Base-by-base conservation (phyloP, 2,329 filamentous ascomycete species). In the Xylariaceae sp. region DNA sequence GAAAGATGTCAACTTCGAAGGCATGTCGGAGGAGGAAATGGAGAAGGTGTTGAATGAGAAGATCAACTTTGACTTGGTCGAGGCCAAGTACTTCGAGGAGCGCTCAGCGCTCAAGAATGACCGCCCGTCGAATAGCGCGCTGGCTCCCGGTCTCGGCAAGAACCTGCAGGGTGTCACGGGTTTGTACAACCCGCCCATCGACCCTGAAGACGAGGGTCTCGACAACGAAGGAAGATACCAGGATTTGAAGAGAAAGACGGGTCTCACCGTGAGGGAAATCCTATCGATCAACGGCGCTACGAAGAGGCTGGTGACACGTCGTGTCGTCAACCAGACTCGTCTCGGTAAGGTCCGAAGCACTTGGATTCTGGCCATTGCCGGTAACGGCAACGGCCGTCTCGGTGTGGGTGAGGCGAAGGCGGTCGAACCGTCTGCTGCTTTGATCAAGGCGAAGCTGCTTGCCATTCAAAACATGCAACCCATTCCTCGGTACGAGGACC, bases 401-500 rank as follows among this genome's bases (percentile, higher is more conserved):
- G 94, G 94, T 9, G 81, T 97, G 61, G 94, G 94, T 58, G 89
- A 93, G 75, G 92, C 90, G 68, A 99, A 97, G 80, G 88, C 88
- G 8, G 85, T 87, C 34, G 92, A 97, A 74, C 70, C 78, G 1
- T 76, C 80, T 37, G 85, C 89, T 60, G 90, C 90, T 0, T 73
- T 76, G 45, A 77, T 81, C 64, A 91, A 95, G 77, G 89, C 92
- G 50, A 85, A 83, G 74, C 85, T 92, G 76, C 81, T 88, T 65
- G 93, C 94, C 23, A 89, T 97, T 67, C 82, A 88, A 70, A 97
- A 94, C 79, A 92, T 99, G 90, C 85, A 86, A 78, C 92, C 94
- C n/a, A 85, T 99, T 58, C 85, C 86, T 53, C 82, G 93, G 59
- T 99, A 97, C 72, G 94, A 99, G 79, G 82, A 91, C 69, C 82